Base-by-base conservation (phyloP, 352 stramenopile species). In the Hyaloperonospora arabidopsidis region DNA sequence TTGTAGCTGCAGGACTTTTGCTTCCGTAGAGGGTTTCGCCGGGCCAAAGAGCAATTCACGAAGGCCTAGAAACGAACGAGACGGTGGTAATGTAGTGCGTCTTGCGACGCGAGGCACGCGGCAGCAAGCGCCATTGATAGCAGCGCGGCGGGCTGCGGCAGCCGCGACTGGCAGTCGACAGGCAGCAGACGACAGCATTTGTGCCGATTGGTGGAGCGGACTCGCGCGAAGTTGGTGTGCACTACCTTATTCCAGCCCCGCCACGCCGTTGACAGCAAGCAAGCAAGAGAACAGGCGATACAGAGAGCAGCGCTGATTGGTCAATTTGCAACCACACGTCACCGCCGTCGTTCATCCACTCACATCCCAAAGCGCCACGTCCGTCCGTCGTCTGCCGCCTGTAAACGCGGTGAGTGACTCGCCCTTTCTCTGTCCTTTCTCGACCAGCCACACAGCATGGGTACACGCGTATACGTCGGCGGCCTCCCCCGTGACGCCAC, bases 391-490 rank as follows among this genome's bases (percentile, higher is more conserved):
- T 43, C 52, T 40, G 46, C 25, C 23, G 57, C 65, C 40, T n/a
- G 49, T 55, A 32, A 8, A 32, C 25, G 32, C 57, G 82, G 14
- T n/a, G n/a, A n/a, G n/a, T n/a, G n/a, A n/a, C n/a, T n/a, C n/a
- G n/a, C n/a, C n/a, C n/a, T n/a, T n/a, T n/a, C n/a, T n/a, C n/a
- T n/a, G n/a, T n/a, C n/a, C n/a, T n/a, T n/a, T n/a, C 25, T 32
- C 25, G 25, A 32, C 25, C 25, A 8, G 25, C 25, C 25, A 8
- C 25, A 32, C 25, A 32, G 25, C 56, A 89, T 89, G 80, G 77
- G 78, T 47, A 88, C 81, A 58, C 83, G 83, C 48, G 76, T 90
- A 45, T 93, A 93, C 59, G 77, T 93, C 52, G 83, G 83, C 54
- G 83, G 83, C 46, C 75, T 93, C 7, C 83, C 83, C 23, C 79